phyloP scores from a whole-genome alignment of 805 yeast species.

The Scheffersomyces spartinae region DNA sequence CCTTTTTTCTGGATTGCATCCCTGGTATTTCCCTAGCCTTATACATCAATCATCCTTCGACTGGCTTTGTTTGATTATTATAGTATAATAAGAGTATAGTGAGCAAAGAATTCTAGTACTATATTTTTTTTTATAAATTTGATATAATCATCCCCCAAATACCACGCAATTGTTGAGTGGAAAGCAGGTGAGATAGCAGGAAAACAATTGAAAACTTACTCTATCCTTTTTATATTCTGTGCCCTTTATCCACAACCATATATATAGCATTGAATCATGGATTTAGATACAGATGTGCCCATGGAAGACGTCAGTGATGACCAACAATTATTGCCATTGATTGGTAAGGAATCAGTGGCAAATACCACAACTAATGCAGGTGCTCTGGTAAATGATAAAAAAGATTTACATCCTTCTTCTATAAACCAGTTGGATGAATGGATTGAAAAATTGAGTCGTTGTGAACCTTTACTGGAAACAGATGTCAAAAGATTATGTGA shows the following conservation, averaged over 20 bases:
- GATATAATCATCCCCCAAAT: no score
- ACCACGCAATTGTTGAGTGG: no score
- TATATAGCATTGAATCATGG: conserved; percentile 33
- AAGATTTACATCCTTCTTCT: conserved; percentile 26
- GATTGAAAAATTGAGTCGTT: conserved; percentile 69
- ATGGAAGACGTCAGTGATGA: conserved; percentile 68
- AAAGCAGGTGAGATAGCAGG: no score
- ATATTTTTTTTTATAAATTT: no score
- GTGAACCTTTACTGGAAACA: conserved; percentile 73
- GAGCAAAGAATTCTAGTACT: no score
- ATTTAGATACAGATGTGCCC: conserved; percentile 69
- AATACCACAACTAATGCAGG: conserved; percentile 7
- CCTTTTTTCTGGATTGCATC: no score
- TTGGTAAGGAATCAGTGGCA: conserved; percentile 3
- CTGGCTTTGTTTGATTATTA: no score
- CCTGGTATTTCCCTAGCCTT: no score
- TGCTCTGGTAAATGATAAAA: conserved; percentile 16
- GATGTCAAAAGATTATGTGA: conserved; percentile 73
- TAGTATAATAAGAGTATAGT: no score
- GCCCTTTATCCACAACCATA: not conserved
- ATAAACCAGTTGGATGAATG: conserved; percentile 73
- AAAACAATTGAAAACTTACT: conserved; percentile 19
- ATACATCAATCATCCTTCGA: no score
- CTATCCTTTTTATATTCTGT: conserved; percentile 14
- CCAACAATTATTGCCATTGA: conserved; percentile 22